Conservation (phyloP, 345 rosid genomes). For the Erucastrum elatum region DNA sequence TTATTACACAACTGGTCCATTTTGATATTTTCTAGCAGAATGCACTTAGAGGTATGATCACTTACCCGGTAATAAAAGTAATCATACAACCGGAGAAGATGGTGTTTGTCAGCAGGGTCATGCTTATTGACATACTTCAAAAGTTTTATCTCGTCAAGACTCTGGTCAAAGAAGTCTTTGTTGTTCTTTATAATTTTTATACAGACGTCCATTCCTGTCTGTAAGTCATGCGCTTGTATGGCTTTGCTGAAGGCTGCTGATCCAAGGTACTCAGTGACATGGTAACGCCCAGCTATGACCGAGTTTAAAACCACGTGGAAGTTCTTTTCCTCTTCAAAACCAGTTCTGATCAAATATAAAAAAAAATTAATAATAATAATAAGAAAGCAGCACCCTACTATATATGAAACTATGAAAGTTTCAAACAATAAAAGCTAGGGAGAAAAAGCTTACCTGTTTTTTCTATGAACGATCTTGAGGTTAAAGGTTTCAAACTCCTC, state of each 20-base stretch:
- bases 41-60: background rate
- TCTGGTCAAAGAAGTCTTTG: conserved; percentile 99
- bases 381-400: conserved; percentile 22
- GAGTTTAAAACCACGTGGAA: conserved; percentile 94
- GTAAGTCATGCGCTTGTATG: conserved; percentile 98
- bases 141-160: conserved; percentile 98
- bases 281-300: conserved; percentile 94
- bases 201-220: conserved; percentile 98
- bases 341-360: conserved; percentile 66
- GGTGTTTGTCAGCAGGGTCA: conserved; percentile 97
- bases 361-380: background rate
- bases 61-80: conserved; percentile 96
- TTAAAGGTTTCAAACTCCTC: conserved; percentile 98
- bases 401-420: background rate
- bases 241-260: conserved; percentile 99
- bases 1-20: background rate
- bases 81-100: conserved; percentile 94
- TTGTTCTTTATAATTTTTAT: conserved; percentile 97
- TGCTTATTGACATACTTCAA: conserved; percentile 97
- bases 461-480: conserved; percentile 94
- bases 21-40: background rate
- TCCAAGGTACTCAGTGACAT: conserved; percentile 98
- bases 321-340: conserved; percentile 99
- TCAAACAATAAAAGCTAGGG: background rate
- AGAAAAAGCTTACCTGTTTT: conserved; percentile 75